Evolutionary conservation across 1,284 basidiomycete genomes (phyloP).

Genomic region (Trichosporon sp.): DNA sequence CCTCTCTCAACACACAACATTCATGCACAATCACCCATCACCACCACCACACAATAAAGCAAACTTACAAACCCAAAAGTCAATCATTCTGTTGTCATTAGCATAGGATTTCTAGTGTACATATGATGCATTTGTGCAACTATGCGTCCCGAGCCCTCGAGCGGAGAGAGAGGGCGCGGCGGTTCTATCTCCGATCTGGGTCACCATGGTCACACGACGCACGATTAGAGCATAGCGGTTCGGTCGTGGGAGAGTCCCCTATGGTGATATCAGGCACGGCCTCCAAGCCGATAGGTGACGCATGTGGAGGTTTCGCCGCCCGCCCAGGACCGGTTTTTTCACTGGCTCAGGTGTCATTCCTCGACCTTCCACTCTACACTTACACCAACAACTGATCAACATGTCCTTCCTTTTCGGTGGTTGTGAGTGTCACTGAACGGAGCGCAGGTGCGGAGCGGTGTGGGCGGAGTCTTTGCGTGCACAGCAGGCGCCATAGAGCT

Average conservation of each 20-base stretch:
- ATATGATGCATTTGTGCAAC: slow-evolving; percentile 21
- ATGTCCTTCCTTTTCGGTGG: slow-evolving; percentile 44
- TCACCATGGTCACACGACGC: too few species aligned
- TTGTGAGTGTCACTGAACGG: slow-evolving; percentile 29
- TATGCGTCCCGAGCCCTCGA: not conserved
- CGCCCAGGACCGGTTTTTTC: not conserved
- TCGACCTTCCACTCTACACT: slow-evolving; percentile 7
- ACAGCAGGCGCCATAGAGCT: too few species aligned
- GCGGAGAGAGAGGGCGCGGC: not conserved
- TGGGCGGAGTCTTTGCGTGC: too few species aligned
- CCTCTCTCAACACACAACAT: not conserved
- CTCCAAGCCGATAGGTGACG: not conserved
- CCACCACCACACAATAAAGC: not conserved
- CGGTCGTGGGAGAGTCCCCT: too few species aligned
- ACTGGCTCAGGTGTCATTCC: not conserved
- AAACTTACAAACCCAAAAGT: not conserved
- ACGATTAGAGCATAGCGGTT: too few species aligned
- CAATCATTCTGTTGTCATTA: slow-evolving; percentile 22
- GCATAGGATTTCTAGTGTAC: slow-evolving; percentile 23
- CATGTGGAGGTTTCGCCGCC: slow-evolving; percentile 9
- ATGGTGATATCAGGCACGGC: not conserved
- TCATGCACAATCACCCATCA: not conserved
- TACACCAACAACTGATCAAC: not conserved
- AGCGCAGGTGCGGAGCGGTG: too few species aligned
- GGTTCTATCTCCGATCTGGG: too few species aligned